Conservation (phyloP, 805 yeast species). For the Metschnikowia drakensbergensis region DNA sequence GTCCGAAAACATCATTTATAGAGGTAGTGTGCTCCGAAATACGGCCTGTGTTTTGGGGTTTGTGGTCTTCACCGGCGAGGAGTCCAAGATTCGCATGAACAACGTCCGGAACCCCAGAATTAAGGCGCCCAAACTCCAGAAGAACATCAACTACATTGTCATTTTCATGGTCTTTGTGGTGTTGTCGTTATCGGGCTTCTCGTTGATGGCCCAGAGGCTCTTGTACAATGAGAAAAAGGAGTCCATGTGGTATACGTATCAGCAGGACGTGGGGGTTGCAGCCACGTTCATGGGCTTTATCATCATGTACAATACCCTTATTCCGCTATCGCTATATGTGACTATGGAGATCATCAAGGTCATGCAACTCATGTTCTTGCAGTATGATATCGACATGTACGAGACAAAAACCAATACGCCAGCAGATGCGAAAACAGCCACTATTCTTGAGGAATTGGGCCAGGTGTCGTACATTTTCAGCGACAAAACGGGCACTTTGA, state of each 20-base stretch:
- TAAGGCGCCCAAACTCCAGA: constrained; percentile 90
- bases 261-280: constrained; percentile 76
- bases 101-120: constrained; percentile 84
- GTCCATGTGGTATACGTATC: constrained; percentile 66
- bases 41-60: constrained; percentile 72
- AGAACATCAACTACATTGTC: constrained; percentile 77
- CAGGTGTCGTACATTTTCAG: constrained; percentile 94
- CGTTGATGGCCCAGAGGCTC: constrained; percentile 73
- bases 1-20: constrained; percentile 77
- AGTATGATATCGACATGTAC: constrained; percentile 94
- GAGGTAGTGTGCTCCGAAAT: constrained; percentile 88
- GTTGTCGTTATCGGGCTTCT: constrained; percentile 65
- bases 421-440: constrained; percentile 91
- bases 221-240: constrained; percentile 39
- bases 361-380: constrained; percentile 75
- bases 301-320: constrained; percentile 95
- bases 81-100: constrained; percentile 92
- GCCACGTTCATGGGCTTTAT: constrained; percentile 93
- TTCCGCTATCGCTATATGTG: constrained; percentile 90
- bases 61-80: constrained; percentile 92
- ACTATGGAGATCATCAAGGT: constrained; percentile 95
- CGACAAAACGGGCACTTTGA: constrained; percentile 95
- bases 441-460: constrained; percentile 93
- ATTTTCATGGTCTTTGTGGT: constrained; percentile 85
- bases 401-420: constrained; percentile 81